phyloP scores from a whole-genome alignment of 2,329 filamentous ascomycete species.

The Alternaria tenuissima region DNA sequence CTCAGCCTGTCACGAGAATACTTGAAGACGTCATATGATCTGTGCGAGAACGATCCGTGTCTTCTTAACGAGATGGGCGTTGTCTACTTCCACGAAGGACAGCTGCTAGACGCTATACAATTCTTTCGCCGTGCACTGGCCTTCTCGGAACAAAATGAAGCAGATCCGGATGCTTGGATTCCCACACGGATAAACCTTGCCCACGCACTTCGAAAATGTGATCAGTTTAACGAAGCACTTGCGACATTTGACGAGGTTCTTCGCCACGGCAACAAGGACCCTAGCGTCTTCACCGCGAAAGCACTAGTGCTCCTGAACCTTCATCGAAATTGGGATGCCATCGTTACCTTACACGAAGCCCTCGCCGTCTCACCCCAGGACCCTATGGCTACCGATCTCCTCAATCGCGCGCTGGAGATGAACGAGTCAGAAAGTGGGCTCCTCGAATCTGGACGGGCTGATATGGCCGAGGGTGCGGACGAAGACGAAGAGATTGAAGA shows the following conservation, averaged over 20 bases:
- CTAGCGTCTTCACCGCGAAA: conserved; percentile 80
- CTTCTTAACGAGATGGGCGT: conserved; percentile 96
- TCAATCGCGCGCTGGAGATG: conserved; percentile 70
- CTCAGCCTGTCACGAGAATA: conserved; percentile 94
- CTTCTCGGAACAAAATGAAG: conserved; percentile 81
- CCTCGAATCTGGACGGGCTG: conserved; percentile 1
- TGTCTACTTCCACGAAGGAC: conserved; percentile 91
- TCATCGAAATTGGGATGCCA: conserved; percentile 76
- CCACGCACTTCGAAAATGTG: conserved; percentile 80
- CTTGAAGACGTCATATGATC: conserved; percentile 82
- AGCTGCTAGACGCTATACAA: conserved; percentile 75
- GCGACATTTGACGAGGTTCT: conserved; percentile 87
- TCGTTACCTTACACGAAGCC: conserved; percentile 84
- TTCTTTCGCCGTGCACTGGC: conserved; percentile 81
- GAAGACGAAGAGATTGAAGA: conserved; percentile 54
- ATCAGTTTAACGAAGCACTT: conserved; percentile 74
- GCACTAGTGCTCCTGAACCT: conserved; percentile 85
- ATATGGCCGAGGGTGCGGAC: conserved; percentile 9
- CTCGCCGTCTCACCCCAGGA: conserved; percentile 81
- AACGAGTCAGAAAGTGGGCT: conserved; percentile 45
- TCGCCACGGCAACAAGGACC: conserved; percentile 80
- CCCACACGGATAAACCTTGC: conserved; percentile 87
- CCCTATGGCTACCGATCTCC: conserved; percentile 78
- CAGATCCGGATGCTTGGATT: conserved; percentile 82
- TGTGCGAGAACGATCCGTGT: conserved; percentile 85